Evolutionary conservation across 768 basidiomycete genomes (phyloP), one percentile per base, ranked within the genome.

Genomic region (Boletus bicolor): DNA sequence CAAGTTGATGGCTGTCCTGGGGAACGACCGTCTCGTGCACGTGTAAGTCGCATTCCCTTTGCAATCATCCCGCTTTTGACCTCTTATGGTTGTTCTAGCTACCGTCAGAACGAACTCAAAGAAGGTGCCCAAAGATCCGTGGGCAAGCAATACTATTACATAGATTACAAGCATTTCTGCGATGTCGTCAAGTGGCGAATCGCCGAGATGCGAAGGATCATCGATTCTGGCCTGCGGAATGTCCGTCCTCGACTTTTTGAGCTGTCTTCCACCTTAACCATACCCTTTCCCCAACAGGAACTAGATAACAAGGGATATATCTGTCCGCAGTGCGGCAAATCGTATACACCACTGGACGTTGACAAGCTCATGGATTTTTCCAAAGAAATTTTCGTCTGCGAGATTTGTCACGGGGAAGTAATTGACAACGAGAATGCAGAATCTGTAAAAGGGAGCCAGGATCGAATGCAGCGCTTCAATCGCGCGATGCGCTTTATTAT

Each of bases 141-240:
- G 56, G 89, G 88, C 59, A 86, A 88, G 65, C 88, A 91, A 66
- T 99, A 98, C 77, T 99, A 91, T 77, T 98, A 92, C 74, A 90
- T 99, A 69, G 88, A 99, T 75, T 94, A 96, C 72, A 85, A 93
- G 65, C 84, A 87, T 67, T 95, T 98, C 69, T 94, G 92, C 74
- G 94, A 98, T 72, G 94, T 98, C 44, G 91, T 96, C 72, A 98
- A 98, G 72, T 99, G 96, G 92, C 82, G 95, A 39, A 84, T 98
- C 51, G 91, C 91, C 5, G 89, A 91, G 68, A 94, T 98, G 92
- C 82, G 91, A 59, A 81, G 86, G 58, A 84, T 84, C 57, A 93
- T 99, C 59, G 94, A 98, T 73, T 86, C 89, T 34, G 86, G 86
- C 51, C 78, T 96, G 62, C 87, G 93, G 60, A 93, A 95, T 72